phyloP scores from a whole-genome alignment of 352 stramenopile species.

The Globisporangium irregulare region DNA sequence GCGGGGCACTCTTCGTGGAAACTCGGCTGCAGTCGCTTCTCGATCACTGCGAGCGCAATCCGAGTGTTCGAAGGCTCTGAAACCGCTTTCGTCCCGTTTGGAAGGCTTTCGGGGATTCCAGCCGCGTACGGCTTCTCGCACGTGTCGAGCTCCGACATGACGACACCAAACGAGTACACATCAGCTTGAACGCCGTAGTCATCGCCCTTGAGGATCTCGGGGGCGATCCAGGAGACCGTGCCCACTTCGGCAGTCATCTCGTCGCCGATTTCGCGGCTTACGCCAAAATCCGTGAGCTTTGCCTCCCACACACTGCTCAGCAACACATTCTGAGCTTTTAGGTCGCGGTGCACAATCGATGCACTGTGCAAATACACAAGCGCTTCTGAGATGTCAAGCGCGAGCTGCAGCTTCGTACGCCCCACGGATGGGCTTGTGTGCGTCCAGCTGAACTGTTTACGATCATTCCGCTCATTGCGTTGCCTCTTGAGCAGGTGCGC shows the following conservation, averaged over 20 bases:
- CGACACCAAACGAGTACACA: conserved; percentile 57
- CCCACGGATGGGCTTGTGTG: neutral
- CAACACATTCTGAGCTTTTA: conserved; percentile 61
- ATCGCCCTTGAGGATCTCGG: conserved; percentile 46
- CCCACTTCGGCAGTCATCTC: conserved; percentile 51
- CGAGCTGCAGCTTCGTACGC: conserved; percentile 18
- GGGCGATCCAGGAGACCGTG: conserved; percentile 53
- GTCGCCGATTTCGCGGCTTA: conserved; percentile 32
- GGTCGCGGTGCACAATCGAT: conserved; percentile 51
- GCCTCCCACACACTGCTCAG: conserved; percentile 29
- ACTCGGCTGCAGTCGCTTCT: conserved; percentile 31
- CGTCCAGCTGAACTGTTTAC: conserved; percentile 34
- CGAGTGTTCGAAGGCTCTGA: conserved; percentile 36
- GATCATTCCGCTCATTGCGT: conserved; percentile 13
- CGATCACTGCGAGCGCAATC: conserved; percentile 39
- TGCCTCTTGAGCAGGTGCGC: conserved; percentile 20
- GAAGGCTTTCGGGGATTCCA: conserved; percentile 15
- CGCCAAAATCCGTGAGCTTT: conserved; percentile 29
- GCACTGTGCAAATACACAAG: conserved; percentile 32
- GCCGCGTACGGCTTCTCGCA: conserved; percentile 40
- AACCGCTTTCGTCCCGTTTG: conserved; percentile 5
- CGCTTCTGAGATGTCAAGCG: conserved; percentile 24
- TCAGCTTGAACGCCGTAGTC: conserved; percentile 46
- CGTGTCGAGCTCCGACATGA: conserved; percentile 52
- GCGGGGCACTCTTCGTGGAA: conserved; percentile 38